Percentiles rank a stretch among this genome's conserved stretches.
Conservation (phyloP, 345 rosid genomes). For the Luvunga scandens region DNA sequence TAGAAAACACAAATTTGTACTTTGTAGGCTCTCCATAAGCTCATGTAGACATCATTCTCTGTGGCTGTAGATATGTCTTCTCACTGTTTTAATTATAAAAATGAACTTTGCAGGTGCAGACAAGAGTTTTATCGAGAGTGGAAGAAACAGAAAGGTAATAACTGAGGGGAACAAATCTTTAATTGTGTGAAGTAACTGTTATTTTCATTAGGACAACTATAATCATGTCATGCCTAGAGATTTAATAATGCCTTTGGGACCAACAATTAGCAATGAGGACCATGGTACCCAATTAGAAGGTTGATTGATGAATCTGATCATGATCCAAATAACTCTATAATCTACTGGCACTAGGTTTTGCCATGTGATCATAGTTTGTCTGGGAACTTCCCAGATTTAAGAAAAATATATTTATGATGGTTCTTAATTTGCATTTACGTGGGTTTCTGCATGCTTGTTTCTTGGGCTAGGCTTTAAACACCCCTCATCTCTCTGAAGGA, state of each 20-base stretch:
- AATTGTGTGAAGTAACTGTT: neutral
- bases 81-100: neutral
- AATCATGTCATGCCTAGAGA: neutral
- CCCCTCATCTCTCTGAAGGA: neutral
- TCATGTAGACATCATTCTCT: neutral
- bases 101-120: conserved; percentile 28
- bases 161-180: conserved; percentile 3
- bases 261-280: neutral
- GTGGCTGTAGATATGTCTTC: neutral
- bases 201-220: neutral
- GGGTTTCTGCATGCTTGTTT: neutral
- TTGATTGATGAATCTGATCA: neutral
- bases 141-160: conserved; percentile 40
- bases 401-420: neutral
- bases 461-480: neutral
- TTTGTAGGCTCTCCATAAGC: neutral
- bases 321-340: neutral
- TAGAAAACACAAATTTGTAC: conserved; percentile 7
- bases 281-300: neutral
- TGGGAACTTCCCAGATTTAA: neutral
- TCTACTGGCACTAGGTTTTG: neutral
- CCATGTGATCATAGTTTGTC: neutral
- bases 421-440: neutral
- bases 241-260: neutral
- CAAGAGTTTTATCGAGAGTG: conserved; percentile 24